phyloP scores from a whole-genome alignment of 352 stramenopile species.

The Globisporangium heterothallicum region DNA sequence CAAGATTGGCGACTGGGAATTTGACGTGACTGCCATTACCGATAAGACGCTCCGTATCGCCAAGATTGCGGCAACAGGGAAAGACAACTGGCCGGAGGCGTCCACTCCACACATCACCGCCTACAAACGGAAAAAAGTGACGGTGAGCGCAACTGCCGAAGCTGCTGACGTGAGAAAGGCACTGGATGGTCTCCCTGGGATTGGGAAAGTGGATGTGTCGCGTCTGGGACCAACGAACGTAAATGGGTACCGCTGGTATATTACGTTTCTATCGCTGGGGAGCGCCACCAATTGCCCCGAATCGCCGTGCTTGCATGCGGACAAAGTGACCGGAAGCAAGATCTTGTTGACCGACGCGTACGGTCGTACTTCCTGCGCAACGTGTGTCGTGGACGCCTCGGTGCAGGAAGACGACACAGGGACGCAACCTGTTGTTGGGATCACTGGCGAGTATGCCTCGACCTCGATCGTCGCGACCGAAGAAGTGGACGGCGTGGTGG shows the following conservation, averaged over 20 bases:
- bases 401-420: slow-evolving; percentile 35
- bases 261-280: slow-evolving; percentile 68
- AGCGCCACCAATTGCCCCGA: slow-evolving; percentile 37
- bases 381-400: slow-evolving; percentile 34
- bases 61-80: slow-evolving; percentile 15
- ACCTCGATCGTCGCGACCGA: slow-evolving; percentile 39
- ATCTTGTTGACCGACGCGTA: slow-evolving; percentile 40
- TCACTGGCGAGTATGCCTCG: slow-evolving; percentile 35
- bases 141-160: slow-evolving; percentile 40
- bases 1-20: slow-evolving; percentile 47
- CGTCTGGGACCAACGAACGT: slow-evolving; percentile 43
- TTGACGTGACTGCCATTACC: slow-evolving; percentile 31
- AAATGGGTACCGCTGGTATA: slow-evolving; percentile 64
- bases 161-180: slow-evolving; percentile 40
- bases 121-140: slow-evolving; percentile 66
- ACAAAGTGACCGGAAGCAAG: slow-evolving; percentile 36
- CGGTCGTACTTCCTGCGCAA: slow-evolving; percentile 27
- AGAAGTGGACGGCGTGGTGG: slow-evolving; percentile 50
- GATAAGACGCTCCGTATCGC: slow-evolving; percentile 27
- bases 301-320: slow-evolving; percentile 49
- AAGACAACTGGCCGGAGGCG: slow-evolving; percentile 31
- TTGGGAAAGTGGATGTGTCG: slow-evolving; percentile 51
- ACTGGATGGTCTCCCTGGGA: slow-evolving; percentile 39
- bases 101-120: slow-evolving; percentile 47
- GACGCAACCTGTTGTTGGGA: slow-evolving; percentile 19